phyloP scores from a whole-genome alignment of 179 eudicot species.

The Drosera spatulata region DNA sequence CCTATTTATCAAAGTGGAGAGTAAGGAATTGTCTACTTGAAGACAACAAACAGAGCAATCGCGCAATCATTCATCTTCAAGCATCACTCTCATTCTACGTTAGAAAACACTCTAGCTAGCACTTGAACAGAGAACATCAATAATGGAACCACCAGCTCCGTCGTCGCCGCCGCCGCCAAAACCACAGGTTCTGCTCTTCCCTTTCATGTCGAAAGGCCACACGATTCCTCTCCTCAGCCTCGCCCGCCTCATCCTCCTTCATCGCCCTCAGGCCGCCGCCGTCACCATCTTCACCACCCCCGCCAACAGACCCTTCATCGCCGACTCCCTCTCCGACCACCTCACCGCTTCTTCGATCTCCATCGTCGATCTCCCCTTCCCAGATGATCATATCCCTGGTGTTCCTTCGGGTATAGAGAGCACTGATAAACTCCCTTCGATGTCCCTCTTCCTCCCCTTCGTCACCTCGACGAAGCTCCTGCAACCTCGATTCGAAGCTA shows the following conservation, averaged over 20 bases:
- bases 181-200: slow-evolving; percentile 23
- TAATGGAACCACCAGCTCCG: too few species aligned
- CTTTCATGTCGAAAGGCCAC: slow-evolving; percentile 85
- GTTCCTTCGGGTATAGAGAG: slow-evolving; percentile 38
- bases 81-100: too few species aligned
- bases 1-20: too few species aligned
- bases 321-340: slow-evolving; percentile 12
- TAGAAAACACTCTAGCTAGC: too few species aligned
- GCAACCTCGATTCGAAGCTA: slow-evolving; percentile 29
- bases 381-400: slow-evolving; percentile 14
- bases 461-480: slow-evolving; percentile 25
- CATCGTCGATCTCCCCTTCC: slow-evolving; percentile 33
- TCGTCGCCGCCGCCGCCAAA: not conserved
- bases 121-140: too few species aligned
- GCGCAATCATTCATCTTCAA: too few species aligned
- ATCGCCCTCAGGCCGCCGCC: slow-evolving; percentile 12
- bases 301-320: slow-evolving; percentile 27
- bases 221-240: slow-evolving; percentile 52
- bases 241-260: slow-evolving; percentile 38
- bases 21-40: too few species aligned
- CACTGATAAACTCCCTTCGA: slow-evolving; percentile 47
- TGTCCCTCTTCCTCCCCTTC: slow-evolving; percentile 36
- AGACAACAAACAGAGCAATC: too few species aligned
- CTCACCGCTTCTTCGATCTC: slow-evolving; percentile 3
- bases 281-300: slow-evolving; percentile 44